Conservation (phyloP, 306 rosid genomes). For the Elaeagnus macrophylla region DNA sequence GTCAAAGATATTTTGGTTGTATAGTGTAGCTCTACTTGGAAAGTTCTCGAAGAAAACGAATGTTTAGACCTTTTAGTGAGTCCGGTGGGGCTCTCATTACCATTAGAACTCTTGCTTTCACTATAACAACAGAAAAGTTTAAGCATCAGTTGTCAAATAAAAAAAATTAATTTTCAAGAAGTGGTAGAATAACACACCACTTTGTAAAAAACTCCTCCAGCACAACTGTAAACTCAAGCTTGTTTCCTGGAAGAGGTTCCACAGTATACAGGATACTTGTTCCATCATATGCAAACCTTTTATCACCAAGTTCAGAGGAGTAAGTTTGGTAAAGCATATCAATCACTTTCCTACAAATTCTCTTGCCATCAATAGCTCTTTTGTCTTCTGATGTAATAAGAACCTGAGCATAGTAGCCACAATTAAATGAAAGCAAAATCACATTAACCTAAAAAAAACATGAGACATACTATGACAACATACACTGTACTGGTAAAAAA, state of each 20-base stretch:
- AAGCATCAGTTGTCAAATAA: conserved; percentile 20
- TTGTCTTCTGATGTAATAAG: conserved; percentile 51
- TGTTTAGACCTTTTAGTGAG: conserved; percentile 44
- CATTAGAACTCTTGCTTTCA: conserved; percentile 32
- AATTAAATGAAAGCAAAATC: conserved; percentile 7
- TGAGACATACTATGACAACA: conserved; percentile 18
- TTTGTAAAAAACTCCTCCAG: conserved; percentile 67
- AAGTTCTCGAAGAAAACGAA: conserved; percentile 45
- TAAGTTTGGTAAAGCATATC: conserved; percentile 58
- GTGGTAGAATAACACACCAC: conserved; percentile 25
- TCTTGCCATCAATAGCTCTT: conserved; percentile 46
- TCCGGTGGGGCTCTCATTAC: conserved; percentile 28
- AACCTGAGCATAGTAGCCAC: conserved; percentile 44
- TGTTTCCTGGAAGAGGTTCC: conserved; percentile 54
- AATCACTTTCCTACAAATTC: conserved; percentile 64
- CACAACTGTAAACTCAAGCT: conserved; percentile 50
- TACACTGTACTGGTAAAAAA: conserved; percentile 82
- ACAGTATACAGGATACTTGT: conserved; percentile 61
- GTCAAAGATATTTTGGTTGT: conserved; percentile 61
- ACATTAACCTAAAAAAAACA: conserved; percentile 2
- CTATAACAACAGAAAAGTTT: conserved; percentile 23
- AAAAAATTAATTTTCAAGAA: conserved; percentile 2
- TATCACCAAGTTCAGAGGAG: conserved; percentile 49
- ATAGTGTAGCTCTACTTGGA: conserved; percentile 48
- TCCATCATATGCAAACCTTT: conserved; percentile 74